These are phyloP conservation scores for Fusarium fujikuroi DNA, from an alignment of 2,329 filamentous ascomycete genomes.

Conservation along the genomic window DNA sequence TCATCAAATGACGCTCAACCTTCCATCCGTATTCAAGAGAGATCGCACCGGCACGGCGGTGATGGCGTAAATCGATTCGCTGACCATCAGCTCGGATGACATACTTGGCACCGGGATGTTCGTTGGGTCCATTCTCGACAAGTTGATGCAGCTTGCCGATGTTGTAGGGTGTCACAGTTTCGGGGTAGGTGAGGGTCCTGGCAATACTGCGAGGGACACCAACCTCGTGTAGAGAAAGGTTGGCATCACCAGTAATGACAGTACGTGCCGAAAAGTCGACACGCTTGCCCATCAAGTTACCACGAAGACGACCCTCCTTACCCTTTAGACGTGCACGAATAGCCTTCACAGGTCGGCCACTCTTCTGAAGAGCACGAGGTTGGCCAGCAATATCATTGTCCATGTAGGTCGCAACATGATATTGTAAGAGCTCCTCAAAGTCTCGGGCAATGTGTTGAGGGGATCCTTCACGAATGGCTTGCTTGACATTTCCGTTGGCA, in stretches of 20 bases:
- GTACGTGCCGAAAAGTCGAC: slow-evolving; percentile 99
- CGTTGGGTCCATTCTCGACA: slow-evolving; percentile 92
- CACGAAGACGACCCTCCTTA: slow-evolving; percentile 96
- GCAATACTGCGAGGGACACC: slow-evolving; percentile 96
- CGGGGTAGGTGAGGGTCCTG: slow-evolving; percentile 91
- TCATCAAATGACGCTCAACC: slow-evolving; percentile 94
- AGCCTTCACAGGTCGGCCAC: slow-evolving; percentile 93
- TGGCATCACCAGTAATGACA: slow-evolving; percentile 98
- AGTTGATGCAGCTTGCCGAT: slow-evolving; percentile 90
- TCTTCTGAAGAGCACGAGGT: slow-evolving; percentile 95
- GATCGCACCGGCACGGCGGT: slow-evolving; percentile 87
- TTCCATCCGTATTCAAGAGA: slow-evolving; percentile 97
- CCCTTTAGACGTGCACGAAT: slow-evolving; percentile 98
- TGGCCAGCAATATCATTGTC: slow-evolving; percentile 98
- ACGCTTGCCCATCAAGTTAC: slow-evolving; percentile 99
- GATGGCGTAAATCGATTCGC: slow-evolving; percentile 92
- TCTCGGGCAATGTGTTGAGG: slow-evolving; percentile 91
- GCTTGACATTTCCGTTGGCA: slow-evolving; percentile 92
- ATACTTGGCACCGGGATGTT: slow-evolving; percentile 96
- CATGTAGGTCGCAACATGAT: slow-evolving; percentile 99
- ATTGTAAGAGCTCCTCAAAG: slow-evolving; percentile 92
- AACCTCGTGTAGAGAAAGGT: slow-evolving; percentile 95
- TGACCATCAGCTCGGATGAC: slow-evolving; percentile 94
- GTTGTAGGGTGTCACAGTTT: slow-evolving; percentile 98
- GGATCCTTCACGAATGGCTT: slow-evolving; percentile 90